Evolutionary conservation across 805 yeast species (phyloP).

Genomic region (Candida ulmi): DNA sequence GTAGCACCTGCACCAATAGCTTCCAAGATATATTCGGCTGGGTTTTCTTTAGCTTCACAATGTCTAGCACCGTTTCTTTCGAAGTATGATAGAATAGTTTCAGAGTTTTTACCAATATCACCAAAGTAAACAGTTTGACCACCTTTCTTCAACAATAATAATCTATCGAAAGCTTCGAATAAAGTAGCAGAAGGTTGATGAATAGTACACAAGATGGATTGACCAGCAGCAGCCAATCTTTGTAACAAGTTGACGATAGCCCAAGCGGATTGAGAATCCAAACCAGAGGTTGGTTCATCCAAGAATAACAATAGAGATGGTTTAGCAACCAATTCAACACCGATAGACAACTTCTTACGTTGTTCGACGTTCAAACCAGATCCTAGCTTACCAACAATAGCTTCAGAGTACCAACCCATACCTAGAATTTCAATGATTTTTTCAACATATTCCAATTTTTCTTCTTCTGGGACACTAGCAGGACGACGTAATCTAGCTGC

Average conservation of each 20-base stretch:
- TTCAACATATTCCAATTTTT: neutral
- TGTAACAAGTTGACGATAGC: slow-evolving; percentile 39
- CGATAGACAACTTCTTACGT: slow-evolving; percentile 1
- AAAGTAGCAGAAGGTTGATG: slow-evolving; percentile 15
- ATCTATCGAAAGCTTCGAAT: slow-evolving; percentile 11
- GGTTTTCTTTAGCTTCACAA: slow-evolving; percentile 52
- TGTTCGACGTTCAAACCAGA: slow-evolving; percentile 2
- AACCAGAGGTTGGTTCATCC: slow-evolving; percentile 1
- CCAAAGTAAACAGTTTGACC: slow-evolving; percentile 73
- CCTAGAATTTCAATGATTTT: neutral
- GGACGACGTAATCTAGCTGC: slow-evolving; percentile 2
- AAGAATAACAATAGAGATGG: neutral
- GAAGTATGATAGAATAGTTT: slow-evolving; percentile 34
- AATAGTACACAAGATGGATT: slow-evolving; percentile 29
- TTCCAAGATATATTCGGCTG: slow-evolving; percentile 72
- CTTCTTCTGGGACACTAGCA: neutral
- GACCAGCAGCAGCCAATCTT: slow-evolving; percentile 1
- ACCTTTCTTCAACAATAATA: slow-evolving; percentile 50
- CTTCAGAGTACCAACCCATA: neutral
- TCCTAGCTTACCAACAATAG: slow-evolving; percentile 1
- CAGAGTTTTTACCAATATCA: slow-evolving; percentile 57
- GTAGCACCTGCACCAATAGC: slow-evolving; percentile 81
- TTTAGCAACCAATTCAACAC: slow-evolving; percentile 1
- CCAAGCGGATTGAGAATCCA: slow-evolving; percentile 1
- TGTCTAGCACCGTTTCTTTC: slow-evolving; percentile 59